Evolutionary conservation across 805 yeast genomes (phyloP), one percentile per base, ranked within the genome.

Genomic region (Maudiozyma bulderi): DNA sequence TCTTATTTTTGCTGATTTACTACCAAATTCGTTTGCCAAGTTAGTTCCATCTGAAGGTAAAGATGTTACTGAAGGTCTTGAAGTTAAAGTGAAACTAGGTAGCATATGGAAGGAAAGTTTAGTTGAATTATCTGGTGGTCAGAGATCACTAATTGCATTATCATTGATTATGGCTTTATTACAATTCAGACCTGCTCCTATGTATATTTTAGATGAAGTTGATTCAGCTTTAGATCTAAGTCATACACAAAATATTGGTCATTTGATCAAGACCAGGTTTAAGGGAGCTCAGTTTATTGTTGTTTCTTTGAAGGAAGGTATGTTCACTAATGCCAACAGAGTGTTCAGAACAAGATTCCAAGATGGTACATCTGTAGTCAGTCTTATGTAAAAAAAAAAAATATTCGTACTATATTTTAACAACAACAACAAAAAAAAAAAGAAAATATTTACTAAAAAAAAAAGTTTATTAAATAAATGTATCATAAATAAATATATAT

Each of bases 231-330:
- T 93, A 55, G 99, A 93, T 73, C 76, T 91, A 54, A 86, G 95
- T 51, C 99, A 93, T 64, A 93, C 99, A 1, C 98, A 93, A 66
- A 93, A 93, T 60, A 93, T 93, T 60, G 99, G 99, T 3, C 96
- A 88, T 61, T 73, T 93, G 64, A 93, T 93, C 66, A 93, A 91
- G 69, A 91, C 97, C 0, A 73, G 96, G 57, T 93, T 93, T 69
- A 85, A 86, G 66, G 96, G 95, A 0, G 86, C 97, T 2, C 99
- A 93, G 64, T 93, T 93, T 64, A 91, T 93, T 54, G 95, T 93
- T 45, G 99, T 93, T 26, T 87, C 96, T 30, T 78, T 93, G 70
- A 93, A 93, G 63, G 99, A 93, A 67, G 99, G 98, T 11, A 88
- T 93, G 96, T 93, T 93, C 63, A 84, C 96, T 8, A 93, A 93